A percentile compares a stretch with the other conserved stretches of the same genome.
phyloP scores from a whole-genome alignment of 1,284 basidiomycete species.

The Ustilago esculenta region DNA sequence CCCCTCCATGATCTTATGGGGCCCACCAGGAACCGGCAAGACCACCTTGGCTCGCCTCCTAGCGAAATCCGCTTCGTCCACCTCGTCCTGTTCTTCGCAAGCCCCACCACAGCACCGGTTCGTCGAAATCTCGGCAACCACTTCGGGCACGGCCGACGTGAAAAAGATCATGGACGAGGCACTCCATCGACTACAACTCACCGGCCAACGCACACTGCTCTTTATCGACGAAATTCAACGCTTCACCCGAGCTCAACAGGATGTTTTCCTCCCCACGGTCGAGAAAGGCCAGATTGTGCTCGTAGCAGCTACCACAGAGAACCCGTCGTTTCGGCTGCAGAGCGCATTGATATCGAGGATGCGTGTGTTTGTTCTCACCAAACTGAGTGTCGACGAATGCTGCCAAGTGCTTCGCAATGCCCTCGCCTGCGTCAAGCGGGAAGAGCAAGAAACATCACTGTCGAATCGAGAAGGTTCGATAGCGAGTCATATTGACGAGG shows the following conservation, averaged over 20 bases:
- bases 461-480: not conserved
- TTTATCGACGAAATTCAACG: constrained; percentile 87
- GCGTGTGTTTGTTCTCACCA: constrained; percentile 69
- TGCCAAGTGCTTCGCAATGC: constrained; percentile 50
- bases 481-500: constrained; percentile 61
- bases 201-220: constrained; percentile 77
- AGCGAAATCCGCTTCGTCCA: constrained; percentile 74
- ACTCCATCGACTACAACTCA: constrained; percentile 75
- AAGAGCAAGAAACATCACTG: not conserved
- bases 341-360: constrained; percentile 80
- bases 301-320: constrained; percentile 90
- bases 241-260: constrained; percentile 84
- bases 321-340: constrained; percentile 82
- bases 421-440: constrained; percentile 26
- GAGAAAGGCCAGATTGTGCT: constrained; percentile 68
- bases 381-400: constrained; percentile 52
- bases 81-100: constrained; percentile 68
- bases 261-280: constrained; percentile 63
- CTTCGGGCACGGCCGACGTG: constrained; percentile 80
- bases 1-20: constrained; percentile 64
- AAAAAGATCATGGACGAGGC: constrained; percentile 83
- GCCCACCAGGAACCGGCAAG: constrained; percentile 72
- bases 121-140: constrained; percentile 67
- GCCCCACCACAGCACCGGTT: constrained; percentile 47
- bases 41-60: constrained; percentile 81